Evolutionary conservation across 768 basidiomycete species (phyloP).

Genomic region (Suillus variegatus): DNA sequence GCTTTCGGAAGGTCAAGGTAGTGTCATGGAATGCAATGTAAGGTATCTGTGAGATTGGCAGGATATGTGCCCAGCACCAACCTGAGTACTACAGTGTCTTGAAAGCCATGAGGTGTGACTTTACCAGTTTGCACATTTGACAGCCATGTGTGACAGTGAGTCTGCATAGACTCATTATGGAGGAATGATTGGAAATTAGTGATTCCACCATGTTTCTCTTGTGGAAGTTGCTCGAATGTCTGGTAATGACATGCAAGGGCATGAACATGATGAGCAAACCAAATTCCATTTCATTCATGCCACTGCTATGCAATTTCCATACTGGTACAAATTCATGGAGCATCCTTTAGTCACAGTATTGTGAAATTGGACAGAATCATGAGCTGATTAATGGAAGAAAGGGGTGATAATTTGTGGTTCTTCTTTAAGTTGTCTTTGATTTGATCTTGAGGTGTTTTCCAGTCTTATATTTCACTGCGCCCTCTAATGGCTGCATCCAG

Average conservation of each 20-base stretch:
- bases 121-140: constrained; percentile 23
- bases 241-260: constrained; percentile 39
- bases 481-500: constrained; percentile 16
- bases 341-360: constrained; percentile 31
- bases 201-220: constrained; percentile 26
- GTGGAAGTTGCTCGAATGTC: constrained; percentile 35
- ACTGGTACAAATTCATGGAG: constrained; percentile 29
- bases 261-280: constrained; percentile 30
- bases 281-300: constrained; percentile 32
- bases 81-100: constrained; percentile 4
- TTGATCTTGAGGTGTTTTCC: too few species aligned
- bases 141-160: constrained; percentile 21
- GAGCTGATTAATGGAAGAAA: constrained; percentile 24
- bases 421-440: constrained; percentile 35
- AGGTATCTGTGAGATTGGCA: too few species aligned
- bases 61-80: too few species aligned
- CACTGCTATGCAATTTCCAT: constrained; percentile 38
- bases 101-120: constrained; percentile 31
- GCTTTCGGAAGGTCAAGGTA: too few species aligned
- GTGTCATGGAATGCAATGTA: too few species aligned
- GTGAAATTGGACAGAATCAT: constrained; percentile 4
- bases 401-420: constrained; percentile 16
- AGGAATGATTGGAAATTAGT: constrained; percentile 11
- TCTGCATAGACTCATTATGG: constrained; percentile 12
- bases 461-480: constrained; percentile 18